These are phyloP conservation scores for Durio zibethinus DNA, from an alignment of 345 rosid species.

Conservation along the genomic window DNA sequence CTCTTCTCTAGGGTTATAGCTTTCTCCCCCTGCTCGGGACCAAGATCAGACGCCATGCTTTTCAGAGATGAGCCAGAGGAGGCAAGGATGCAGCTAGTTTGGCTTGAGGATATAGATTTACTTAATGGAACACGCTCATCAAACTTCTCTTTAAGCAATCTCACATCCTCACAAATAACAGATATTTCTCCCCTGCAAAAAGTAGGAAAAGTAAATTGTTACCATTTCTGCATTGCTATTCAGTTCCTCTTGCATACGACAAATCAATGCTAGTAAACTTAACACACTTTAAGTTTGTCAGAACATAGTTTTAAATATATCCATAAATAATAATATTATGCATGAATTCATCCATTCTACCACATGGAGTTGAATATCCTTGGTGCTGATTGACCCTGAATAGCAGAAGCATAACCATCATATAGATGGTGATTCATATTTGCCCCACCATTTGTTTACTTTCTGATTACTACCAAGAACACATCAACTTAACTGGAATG, in stretches of 20 bases:
- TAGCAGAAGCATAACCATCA: not conserved
- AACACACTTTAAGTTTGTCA: not conserved
- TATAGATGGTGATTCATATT: not conserved
- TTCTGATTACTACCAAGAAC: not conserved
- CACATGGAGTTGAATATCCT: not conserved
- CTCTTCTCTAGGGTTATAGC: conserved; percentile 25
- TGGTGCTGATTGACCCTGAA: not conserved
- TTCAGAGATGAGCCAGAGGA: conserved; percentile 56
- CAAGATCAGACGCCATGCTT: conserved; percentile 31
- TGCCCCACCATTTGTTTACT: not conserved
- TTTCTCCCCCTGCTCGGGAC: conserved; percentile 11
- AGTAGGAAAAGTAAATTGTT: not conserved
- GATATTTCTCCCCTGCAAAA: conserved; percentile 82
- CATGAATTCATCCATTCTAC: not conserved
- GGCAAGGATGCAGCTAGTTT: conserved; percentile 74
- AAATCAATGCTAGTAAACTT: not conserved
- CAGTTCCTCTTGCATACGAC: not conserved
- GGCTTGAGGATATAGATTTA: conserved; percentile 65
- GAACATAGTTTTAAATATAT: not conserved
- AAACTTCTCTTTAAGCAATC: conserved; percentile 66
- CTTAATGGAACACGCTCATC: conserved; percentile 62
- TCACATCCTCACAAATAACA: conserved; percentile 81
- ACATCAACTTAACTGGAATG: not conserved
- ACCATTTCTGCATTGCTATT: not conserved
- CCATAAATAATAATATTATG: not conserved